Evolutionary conservation across 306 rosid genomes (phyloP).

Genomic region (Quercus alba): DNA sequence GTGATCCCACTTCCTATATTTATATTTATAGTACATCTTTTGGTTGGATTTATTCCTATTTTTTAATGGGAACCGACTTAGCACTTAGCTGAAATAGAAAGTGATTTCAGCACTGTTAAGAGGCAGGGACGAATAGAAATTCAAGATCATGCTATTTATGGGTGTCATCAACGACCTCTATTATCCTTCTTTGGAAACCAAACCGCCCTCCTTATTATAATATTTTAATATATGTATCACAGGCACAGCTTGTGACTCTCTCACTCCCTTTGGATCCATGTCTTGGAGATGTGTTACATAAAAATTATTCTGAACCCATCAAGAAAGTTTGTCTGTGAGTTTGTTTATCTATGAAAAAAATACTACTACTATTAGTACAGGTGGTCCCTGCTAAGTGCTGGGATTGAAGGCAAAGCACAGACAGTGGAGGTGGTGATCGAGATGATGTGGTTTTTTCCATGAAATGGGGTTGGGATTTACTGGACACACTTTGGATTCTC

Average conservation of each 20-base stretch:
- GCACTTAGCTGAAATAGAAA: constrained; percentile 6
- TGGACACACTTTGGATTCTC: constrained; percentile 28
- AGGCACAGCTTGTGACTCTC: neutral
- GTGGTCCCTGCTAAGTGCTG: constrained; percentile 13
- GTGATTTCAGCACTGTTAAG: constrained; percentile 2
- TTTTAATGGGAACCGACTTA: constrained; percentile 14
- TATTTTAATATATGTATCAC: neutral
- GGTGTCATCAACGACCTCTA: constrained; percentile 6
- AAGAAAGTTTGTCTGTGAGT: neutral
- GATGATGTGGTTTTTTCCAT: constrained; percentile 24
- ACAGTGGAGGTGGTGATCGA: constrained; percentile 35
- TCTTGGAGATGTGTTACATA: neutral
- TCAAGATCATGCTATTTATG: constrained; percentile 6
- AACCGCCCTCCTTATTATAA: constrained; percentile 7
- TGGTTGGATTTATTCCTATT: neutral
- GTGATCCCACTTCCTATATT: neutral
- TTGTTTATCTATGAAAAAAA: neutral
- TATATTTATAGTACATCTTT: neutral
- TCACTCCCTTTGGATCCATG: constrained; percentile 13
- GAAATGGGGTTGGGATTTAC: constrained; percentile 27
- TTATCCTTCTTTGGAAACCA: constrained; percentile 26
- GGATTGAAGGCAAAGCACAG: constrained; percentile 26
- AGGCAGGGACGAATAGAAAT: neutral
- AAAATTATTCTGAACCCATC: constrained; percentile 9
- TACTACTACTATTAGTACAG: neutral